Conservation (phyloP, 306 rosid genomes). For the Sechiopsis laciniata region DNA sequence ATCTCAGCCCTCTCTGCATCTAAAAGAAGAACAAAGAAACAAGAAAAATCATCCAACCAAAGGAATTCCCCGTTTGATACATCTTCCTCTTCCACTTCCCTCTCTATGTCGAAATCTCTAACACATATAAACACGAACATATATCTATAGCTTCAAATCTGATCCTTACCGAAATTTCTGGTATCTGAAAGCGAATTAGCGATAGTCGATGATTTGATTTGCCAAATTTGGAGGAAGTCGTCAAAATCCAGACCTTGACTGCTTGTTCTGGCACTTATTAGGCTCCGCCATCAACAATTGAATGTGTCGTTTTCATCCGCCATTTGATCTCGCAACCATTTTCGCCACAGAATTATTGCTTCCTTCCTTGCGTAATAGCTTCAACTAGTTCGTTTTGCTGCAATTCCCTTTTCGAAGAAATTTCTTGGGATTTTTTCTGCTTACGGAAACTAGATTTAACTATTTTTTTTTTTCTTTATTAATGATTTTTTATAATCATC, state of each 20-base stretch:
- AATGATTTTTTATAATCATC: too few relatives aligned
- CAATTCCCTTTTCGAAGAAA: not conserved
- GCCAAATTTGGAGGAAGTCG: not conserved
- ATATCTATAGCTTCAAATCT: not conserved
- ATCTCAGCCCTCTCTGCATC: not conserved
- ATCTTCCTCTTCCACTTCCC: not conserved
- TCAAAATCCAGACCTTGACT: not conserved
- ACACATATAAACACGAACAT: not conserved
- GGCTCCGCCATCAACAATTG: slow-evolving; percentile 4
- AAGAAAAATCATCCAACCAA: not conserved
- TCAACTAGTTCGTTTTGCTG: not conserved
- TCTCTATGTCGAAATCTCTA: not conserved
- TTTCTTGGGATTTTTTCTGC: too few relatives aligned
- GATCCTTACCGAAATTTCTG: not conserved
- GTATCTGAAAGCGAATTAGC: not conserved
- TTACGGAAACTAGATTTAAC: too few relatives aligned
- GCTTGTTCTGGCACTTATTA: not conserved
- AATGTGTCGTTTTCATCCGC: not conserved
- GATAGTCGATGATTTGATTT: not conserved
- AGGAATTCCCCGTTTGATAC: too few relatives aligned
- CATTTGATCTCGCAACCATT: not conserved
- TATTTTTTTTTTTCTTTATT: too few relatives aligned
- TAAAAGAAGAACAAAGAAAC: not conserved
- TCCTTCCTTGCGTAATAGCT: slow-evolving; percentile 9
- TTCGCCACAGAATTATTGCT: not conserved